A percentile compares a stretch with the other conserved stretches of the same genome.
These are phyloP conservation scores for Petunia axillaris DNA, from an alignment of 257 asterid genomes.

Conservation along the genomic window DNA sequence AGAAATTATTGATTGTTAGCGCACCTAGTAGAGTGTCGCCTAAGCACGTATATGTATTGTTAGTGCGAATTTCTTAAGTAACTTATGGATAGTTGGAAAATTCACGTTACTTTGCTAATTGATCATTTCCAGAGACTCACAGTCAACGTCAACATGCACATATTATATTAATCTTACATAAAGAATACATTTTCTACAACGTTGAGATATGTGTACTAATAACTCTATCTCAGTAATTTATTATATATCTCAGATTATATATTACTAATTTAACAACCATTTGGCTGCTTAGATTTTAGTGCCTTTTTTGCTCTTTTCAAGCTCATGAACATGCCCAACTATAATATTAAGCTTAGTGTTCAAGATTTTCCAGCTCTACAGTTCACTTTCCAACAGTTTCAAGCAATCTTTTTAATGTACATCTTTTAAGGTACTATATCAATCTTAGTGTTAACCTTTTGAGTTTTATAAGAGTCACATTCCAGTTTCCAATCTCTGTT, in stretches of 20 bases:
- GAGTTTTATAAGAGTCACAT: neutral
- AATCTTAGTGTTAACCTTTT: neutral
- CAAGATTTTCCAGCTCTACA: constrained; percentile 44
- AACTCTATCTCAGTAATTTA: neutral
- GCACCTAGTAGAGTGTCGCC: neutral
- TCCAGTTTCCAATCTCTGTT: neutral
- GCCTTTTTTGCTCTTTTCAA: constrained; percentile 25
- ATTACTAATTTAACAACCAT: neutral
- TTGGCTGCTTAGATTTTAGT: constrained; percentile 20
- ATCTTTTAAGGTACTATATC: neutral
- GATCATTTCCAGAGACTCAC: no score
- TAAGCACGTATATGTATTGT: neutral
- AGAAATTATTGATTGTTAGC: neutral
- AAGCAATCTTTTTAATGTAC: constrained; percentile 31
- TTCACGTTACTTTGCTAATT: no score
- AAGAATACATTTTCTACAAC: constrained; percentile 4
- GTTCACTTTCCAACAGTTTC: constrained; percentile 26
- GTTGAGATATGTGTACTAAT: neutral
- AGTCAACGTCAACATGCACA: constrained; percentile 34
- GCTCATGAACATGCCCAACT: constrained; percentile 21
- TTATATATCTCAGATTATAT: neutral
- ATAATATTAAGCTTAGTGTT: constrained; percentile 26
- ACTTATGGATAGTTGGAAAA: no score
- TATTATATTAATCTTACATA: constrained; percentile 6
- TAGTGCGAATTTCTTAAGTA: no score